Evolutionary conservation across 352 stramenopile genomes (phyloP), one percentile per base, ranked within the genome.

Genomic region (Blastocystis hominis): DNA sequence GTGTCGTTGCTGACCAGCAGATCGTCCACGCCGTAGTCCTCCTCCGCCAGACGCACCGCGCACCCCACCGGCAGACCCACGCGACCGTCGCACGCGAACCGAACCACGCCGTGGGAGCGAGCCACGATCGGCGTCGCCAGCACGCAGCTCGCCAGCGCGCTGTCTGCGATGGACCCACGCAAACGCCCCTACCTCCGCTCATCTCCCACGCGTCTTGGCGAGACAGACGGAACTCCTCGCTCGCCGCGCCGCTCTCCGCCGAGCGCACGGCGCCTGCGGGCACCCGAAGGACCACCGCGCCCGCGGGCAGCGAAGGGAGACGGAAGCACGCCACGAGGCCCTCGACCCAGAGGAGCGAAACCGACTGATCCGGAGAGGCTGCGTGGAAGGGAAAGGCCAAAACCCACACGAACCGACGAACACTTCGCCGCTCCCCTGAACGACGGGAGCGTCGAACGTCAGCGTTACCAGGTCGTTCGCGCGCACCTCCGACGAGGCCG

Each of bases 191-290:
- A 34, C 56, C 24, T 36, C 30, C 56, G n/a, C n/a, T n/a, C 56
- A 66, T 36, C 30, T 36, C n/a, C 56, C 10, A 13, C 15, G 56
- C 56, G 50, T 56, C 50, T 17, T 56, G 50, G 7, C 9, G 50
- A 9, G 50, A 56, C 50, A 56, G 50, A 56, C 50, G 50, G 50
- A 56, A 56, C 50, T 68, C 59, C 15, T 36, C 59, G 59, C 30
- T 72, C 62, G 30, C 62, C 62, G 20, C 62, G 38, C 62, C 36
- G 15, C 34, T 40, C 69, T 80, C 69, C 44, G 24, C 4, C 17
- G 69, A 80, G 4, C 50, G 36, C 69, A 80, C 69, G 34, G 69
- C 69, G 15, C 69, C 69, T 17, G 69, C 44, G 34, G 69, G 69
- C 9, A 80, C 42, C 13, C 34, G 34, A 2, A 80, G 30, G 30